phyloP scores from a whole-genome alignment of 1,139 yeast species.

The Petasospora rhodanensis region DNA sequence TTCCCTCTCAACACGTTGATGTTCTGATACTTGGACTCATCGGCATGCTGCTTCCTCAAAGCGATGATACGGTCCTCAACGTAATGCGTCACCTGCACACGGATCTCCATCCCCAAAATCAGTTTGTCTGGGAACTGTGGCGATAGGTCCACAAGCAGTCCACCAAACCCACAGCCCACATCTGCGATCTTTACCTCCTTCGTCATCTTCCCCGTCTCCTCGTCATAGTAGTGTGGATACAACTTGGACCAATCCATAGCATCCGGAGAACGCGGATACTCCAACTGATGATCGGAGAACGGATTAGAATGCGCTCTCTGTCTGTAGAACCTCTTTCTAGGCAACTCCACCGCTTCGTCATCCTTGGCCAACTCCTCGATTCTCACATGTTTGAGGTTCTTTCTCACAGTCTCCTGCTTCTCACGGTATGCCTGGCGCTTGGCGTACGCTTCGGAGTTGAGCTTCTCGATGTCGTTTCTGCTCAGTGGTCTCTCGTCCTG shows the following conservation, averaged over 20 bases:
- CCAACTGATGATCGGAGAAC: conserved; percentile 88
- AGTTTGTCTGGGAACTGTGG: conserved; percentile 68
- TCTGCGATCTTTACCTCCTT: conserved; percentile 84
- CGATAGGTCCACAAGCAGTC: conserved; percentile 75
- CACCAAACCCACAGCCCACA: conserved; percentile 98
- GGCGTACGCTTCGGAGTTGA: conserved; percentile 19
- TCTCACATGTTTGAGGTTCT: conserved; percentile 32
- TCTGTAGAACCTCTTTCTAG: conserved; percentile 83
- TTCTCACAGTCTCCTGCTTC: conserved; percentile 27
- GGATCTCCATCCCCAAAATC: conserved; percentile 92
- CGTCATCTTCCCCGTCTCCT: conserved; percentile 38
- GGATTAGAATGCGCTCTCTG: conserved; percentile 99
- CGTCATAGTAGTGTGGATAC: conserved; percentile 58
- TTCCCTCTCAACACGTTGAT: conserved; percentile 89
- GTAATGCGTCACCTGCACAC: conserved; percentile 95
- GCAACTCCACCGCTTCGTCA: conserved; percentile 42
- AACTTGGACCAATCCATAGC: conserved; percentile 82
- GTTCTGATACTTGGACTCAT: conserved; percentile 54
- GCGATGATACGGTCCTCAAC: conserved; percentile 95
- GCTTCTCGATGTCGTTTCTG: conserved; percentile 19
- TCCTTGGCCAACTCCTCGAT: conserved; percentile 19
- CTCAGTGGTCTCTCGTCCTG: too few species aligned
- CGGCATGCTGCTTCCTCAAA: conserved; percentile 49
- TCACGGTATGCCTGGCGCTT: conserved; percentile 33
- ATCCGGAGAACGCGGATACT: conserved; percentile 77